phyloP scores from a whole-genome alignment of 345 rosid species.

The Lepidium didymum region DNA sequence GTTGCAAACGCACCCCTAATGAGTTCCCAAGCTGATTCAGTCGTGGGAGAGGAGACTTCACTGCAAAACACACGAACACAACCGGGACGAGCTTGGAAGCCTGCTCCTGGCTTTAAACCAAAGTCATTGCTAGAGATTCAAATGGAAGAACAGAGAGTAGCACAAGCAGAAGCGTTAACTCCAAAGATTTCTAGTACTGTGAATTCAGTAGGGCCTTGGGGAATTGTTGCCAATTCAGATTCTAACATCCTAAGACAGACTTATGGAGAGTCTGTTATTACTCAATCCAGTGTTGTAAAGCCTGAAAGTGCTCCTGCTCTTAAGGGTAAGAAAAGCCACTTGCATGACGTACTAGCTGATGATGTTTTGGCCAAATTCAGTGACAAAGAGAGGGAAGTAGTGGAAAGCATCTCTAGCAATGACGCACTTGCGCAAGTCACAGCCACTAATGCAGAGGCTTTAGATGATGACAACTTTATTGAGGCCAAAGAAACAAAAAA shows the following conservation, averaged over 20 bases:
- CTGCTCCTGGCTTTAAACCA: slow-evolving; percentile 93
- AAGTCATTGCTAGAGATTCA: slow-evolving; percentile 96
- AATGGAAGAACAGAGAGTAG: slow-evolving; percentile 78
- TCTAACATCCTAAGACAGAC: slow-evolving; percentile 38
- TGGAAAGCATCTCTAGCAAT: slow-evolving; percentile 22
- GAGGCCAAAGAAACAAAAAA: slow-evolving; percentile 85
- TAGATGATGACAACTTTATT: slow-evolving; percentile 67
- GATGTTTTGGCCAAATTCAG: slow-evolving; percentile 52
- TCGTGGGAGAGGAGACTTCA: slow-evolving; percentile 39
- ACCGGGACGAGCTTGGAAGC: slow-evolving; percentile 77
- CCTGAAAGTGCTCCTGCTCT: slow-evolving; percentile 37
- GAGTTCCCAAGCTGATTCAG: slow-evolving; percentile 28
- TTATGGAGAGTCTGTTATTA: slow-evolving; percentile 31
- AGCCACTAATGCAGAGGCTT: slow-evolving; percentile 26
- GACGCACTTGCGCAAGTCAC: slow-evolving; percentile 29
- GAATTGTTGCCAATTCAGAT: slow-evolving; percentile 56
- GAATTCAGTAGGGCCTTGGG: slow-evolving; percentile 59
- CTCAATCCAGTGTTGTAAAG: slow-evolving; percentile 34
- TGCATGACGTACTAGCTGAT: slow-evolving; percentile 65
- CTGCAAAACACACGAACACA: slow-evolving; percentile 31
- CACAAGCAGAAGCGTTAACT: slow-evolving; percentile 48
- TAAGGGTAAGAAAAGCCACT: slow-evolving; percentile 54
- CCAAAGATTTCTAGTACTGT: slow-evolving; percentile 43
- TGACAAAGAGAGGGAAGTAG: slow-evolving; percentile 39
- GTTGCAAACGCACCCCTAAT: background rate